These are phyloP conservation scores for Thuidium tamariscinum DNA, from an alignment of 225 moss, liverwort and hornwort species.

Conservation along the genomic window DNA sequence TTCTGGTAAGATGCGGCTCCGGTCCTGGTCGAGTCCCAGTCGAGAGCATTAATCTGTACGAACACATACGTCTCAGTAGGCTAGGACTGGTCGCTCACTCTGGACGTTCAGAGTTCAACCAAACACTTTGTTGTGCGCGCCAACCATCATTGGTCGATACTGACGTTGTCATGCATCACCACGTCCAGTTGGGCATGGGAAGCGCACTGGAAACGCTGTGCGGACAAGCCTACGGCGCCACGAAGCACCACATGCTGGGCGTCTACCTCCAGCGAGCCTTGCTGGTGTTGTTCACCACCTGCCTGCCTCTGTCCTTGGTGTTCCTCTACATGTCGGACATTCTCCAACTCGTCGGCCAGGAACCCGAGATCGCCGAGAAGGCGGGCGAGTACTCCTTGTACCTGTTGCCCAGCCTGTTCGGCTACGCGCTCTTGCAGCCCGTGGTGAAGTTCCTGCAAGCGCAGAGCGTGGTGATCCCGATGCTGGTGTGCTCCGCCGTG, in stretches of 20 bases:
- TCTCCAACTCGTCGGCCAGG: conserved; percentile 33
- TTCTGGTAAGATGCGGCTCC: background rate
- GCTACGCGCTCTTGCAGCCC: conserved; percentile 59
- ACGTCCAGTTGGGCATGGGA: conserved; percentile 65
- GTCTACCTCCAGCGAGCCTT: conserved; percentile 51
- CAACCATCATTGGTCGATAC: background rate
- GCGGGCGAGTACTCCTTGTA: conserved; percentile 60
- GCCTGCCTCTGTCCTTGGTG: conserved; percentile 53
- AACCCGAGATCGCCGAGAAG: conserved; percentile 40
- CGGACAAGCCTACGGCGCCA: conserved; percentile 65
- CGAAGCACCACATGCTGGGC: conserved; percentile 48
- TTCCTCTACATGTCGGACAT: conserved; percentile 54
- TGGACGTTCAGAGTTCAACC: background rate
- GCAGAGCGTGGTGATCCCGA: conserved; percentile 56
- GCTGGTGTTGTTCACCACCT: conserved; percentile 28
- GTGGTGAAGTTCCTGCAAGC: conserved; percentile 53
- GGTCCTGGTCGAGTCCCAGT: background rate
- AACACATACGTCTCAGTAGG: background rate
- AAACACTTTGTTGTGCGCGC: background rate
- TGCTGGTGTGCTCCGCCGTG: conserved; percentile 29
- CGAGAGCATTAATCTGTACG: background rate
- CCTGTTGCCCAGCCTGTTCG: conserved; percentile 63
- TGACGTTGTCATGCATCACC: background rate
- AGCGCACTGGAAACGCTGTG: conserved; percentile 74
- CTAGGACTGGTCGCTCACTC: background rate